Evolutionary conservation across 805 yeast species (phyloP), one percentile per base, ranked within the genome.

Genomic region (Ogataea paraovalis): DNA sequence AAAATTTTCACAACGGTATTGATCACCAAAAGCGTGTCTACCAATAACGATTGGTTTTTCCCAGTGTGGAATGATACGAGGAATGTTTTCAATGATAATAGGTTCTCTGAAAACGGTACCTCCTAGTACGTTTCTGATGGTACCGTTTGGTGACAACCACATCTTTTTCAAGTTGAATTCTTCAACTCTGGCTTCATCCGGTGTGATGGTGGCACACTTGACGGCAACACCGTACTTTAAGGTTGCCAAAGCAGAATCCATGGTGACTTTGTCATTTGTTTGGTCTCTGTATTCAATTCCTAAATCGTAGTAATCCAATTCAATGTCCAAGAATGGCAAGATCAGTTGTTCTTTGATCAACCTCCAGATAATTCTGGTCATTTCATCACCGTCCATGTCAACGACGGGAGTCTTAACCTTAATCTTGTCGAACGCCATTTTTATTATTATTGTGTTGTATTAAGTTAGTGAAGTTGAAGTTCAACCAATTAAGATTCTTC

Each of bases 71-170:
- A 92, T 85, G 52, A 90, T 76, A 57, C 96, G 76, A 47, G 98
- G 98, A 60, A 92, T 85, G 19, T 43, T 80, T 8, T 33, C 42
- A 60, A 92, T 88, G 45, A 92, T 88, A 66, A 92, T 92, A 52
- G 97, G 96, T 72, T 91, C 98, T 64, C 98, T 81, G 78, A 92
- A 92, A 41, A 92, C 96, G 25, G 97, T 92, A 50, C 98, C 98
- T 43, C 97, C 97, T 51, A 92, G 74, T 52, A 92, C 85, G 74
- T 92, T 92, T 72, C 98, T 84, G 67, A 92, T 87, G 43, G 98
- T 92, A 51, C 98, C 98, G 70, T 92, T 92, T 54, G 98, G 98
- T 14, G 96, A 88, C 50, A 85, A 77, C 97, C 97, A 92, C 98
- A 92, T 92, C 69, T 90, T 86, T 74, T 92, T 90, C 68, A 92